Evolutionary conservation across 192 early-diverging fungal genomes (phyloP), one percentile per base, ranked within the genome.

Genomic region (Coemansia sp.): DNA sequence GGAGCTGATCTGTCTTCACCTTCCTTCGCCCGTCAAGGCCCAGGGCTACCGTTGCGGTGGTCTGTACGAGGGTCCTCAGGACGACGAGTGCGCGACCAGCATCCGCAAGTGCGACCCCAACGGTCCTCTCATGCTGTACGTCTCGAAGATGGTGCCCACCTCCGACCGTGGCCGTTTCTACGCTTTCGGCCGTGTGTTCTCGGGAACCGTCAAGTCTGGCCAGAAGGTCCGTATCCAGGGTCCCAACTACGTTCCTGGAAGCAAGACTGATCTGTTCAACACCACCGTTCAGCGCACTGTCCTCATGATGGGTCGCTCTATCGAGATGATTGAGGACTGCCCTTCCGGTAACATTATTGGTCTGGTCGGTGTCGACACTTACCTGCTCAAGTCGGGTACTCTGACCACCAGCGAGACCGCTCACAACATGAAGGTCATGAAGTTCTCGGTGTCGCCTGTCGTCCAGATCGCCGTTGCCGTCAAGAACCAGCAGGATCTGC

Each of bases 151-250:
- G 97, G 95, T 96, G 71, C 95, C 95, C 64, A 96, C 97, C 73
- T 94, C 94, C 70, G 97, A 97, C 86, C 96, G 95, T 89, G 94
- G 95, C 78, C 94, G 97, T 83, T 98, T 98, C 92, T 97, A 94
- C 86, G 97, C 97, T 69, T 98, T 98, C 82, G 96, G 96, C 76
- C 95, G 97, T 93, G 97, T 99, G 78, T 98, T 99, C 90, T 93
- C 96, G 74, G 97, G 97, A 77, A 97, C 95, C 70, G 95, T 97
- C 75, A 85, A 88, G 59, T 93, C 94, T 68, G 96, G 97, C 88
- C 87, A 92, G 75, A 98, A 98, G 92, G 96, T 99, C 89, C 94
- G 97, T 83, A 98, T 99, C 75, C 96, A 96, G 83, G 97, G 97
- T 61, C 96, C 95, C 62, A 92, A 94, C 89, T 99, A 93, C 84